Percentiles rank a stretch among this genome's conserved stretches.
Conservation (phyloP, 345 rosid species). For the Salix arbutifolia region DNA sequence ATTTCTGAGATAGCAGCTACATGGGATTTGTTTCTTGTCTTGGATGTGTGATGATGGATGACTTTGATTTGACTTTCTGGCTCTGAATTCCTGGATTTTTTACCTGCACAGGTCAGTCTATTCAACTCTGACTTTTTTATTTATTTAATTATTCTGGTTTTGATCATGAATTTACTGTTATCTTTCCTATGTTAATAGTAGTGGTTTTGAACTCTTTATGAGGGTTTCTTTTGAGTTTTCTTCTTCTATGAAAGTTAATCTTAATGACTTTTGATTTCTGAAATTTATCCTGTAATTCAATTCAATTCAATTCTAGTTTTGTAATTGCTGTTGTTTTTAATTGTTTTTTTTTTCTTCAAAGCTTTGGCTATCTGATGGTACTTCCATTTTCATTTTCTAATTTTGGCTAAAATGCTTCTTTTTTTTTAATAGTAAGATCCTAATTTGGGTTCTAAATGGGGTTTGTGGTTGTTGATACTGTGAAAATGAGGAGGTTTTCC, state of each 20-base stretch:
- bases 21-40: constrained; percentile 16
- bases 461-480: background rate
- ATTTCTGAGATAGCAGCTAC: background rate
- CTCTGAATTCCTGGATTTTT: constrained; percentile 14
- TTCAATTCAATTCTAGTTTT: no score
- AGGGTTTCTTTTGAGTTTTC: background rate
- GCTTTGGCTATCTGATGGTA: background rate
- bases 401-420: background rate
- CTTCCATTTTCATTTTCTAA: background rate
- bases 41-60: constrained; percentile 16
- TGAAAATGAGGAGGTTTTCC: background rate
- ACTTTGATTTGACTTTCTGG: constrained; percentile 11
- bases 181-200: background rate
- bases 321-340: background rate
- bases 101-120: constrained; percentile 21
- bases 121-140: background rate
- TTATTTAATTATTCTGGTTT: background rate
- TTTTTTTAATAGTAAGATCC: background rate
- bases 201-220: background rate
- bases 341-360: background rate
- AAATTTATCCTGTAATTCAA: background rate
- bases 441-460: background rate
- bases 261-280: background rate
- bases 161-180: background rate
- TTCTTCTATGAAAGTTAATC: background rate